Percentiles rank a stretch among this genome's conserved stretches.
phyloP scores from a whole-genome alignment of 1,284 basidiomycete species.

The Lentinus polychrous region DNA sequence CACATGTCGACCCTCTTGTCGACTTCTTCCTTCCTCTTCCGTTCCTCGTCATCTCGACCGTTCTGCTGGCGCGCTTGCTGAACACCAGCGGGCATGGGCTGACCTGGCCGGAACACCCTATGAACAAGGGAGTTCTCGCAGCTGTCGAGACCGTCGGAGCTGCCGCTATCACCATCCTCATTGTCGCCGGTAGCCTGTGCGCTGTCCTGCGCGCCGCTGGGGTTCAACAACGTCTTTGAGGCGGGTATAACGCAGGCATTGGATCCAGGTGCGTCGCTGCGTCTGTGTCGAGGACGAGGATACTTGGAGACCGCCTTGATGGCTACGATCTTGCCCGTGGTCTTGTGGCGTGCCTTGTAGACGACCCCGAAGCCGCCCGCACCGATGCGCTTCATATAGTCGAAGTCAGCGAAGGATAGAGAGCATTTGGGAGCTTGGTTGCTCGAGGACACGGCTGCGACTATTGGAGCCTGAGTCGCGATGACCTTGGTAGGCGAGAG shows the following conservation, averaged over 20 bases:
- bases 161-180: background rate
- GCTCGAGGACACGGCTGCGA: too few relatives aligned
- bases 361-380: conserved; percentile 11
- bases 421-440: background rate
- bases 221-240: background rate
- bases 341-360: conserved; percentile 7
- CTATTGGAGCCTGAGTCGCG: too few relatives aligned
- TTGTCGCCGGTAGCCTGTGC: background rate
- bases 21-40: too few relatives aligned
- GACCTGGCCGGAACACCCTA: too few relatives aligned
- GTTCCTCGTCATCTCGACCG: too few relatives aligned
- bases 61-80: too few relatives aligned
- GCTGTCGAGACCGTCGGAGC: background rate
- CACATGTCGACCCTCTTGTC: too few relatives aligned
- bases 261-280: background rate
- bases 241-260: too few relatives aligned
- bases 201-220: background rate
- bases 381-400: conserved; percentile 8
- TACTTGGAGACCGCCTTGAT: conserved; percentile 13
- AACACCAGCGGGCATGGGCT: background rate
- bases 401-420: conserved; percentile 9
- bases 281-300: background rate
- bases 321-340: conserved; percentile 7
- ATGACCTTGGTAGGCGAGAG: too few relatives aligned
- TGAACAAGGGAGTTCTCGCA: background rate